Base-by-base conservation (phyloP, 805 yeast genomes). In the Kodamaea leandrae region DNA sequence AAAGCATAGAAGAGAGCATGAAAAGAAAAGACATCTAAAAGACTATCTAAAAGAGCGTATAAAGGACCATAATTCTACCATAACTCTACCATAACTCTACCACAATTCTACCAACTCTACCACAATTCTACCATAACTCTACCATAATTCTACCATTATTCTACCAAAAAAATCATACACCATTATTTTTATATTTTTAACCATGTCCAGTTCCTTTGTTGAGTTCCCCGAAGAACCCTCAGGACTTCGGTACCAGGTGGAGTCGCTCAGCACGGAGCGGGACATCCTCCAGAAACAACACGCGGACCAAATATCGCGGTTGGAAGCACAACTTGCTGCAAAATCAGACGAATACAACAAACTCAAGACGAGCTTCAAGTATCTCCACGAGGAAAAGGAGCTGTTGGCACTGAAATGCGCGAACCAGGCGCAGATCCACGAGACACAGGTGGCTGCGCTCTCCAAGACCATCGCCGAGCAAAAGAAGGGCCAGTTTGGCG, bases 321-420 rank as follows among this genome's bases (percentile, higher is more conserved):
- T 57, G 18, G 61, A 58, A 41, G 71, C 66, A 37, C 52, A 42
- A 35, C 46, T 65, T 6, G 44, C 68, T 10, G 41, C 48, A 9
- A 68, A 69, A 46, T 61, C 58, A 42, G 64, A 63, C 28, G 65
- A 60, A 33, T 50, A 60, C 37, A 52, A 53, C 20, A 55, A 52
- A 23, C 51, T 70, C 10, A 65, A 68, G 46, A 52, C 54, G 20
- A 65, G 64, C 45, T 61, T 70, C 33, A 68, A 66, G 39, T 68
- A 44, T 42, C 40, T 68, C 8, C 64, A 58, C 40, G 58, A 57
- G 23, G 68, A 67, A 41, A 54, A 68, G 40, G 54, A 58, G 21
- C 59, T 60, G 35, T 48, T 60, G 24, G 57, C 60, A 14, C 60
- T 66, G 18, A 66, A 66, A 33, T 34, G 53, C 6, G 55, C 53